These are phyloP conservation scores for Penicillium cosmopolitanum DNA, from an alignment of 495 filamentous ascomycete genomes.

Conservation along the genomic window DNA sequence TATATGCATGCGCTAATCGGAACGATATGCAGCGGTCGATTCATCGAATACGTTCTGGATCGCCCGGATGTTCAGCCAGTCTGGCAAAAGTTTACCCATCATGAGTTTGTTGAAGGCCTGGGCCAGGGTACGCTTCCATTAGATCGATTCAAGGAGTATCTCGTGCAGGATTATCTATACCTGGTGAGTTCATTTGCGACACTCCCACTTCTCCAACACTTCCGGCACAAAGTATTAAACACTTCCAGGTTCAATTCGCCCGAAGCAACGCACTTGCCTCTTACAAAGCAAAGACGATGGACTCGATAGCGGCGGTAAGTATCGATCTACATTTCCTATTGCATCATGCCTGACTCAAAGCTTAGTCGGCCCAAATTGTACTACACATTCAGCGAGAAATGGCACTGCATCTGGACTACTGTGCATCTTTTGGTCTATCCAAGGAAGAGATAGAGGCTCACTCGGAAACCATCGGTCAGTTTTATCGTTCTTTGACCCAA, in stretches of 20 bases:
- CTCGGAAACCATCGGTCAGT: conserved; percentile 71
- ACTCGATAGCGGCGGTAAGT: conserved; percentile 67
- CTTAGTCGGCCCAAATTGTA: conserved; percentile 70
- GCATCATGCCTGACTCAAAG: conserved; percentile 4
- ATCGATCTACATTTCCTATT: conserved; percentile 1
- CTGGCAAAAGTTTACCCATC: conserved; percentile 76
- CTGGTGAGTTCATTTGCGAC: conserved; percentile 57
- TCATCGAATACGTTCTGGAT: conserved; percentile 82
- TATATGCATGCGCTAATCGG: conserved; percentile 10
- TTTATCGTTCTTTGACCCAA: background rate
- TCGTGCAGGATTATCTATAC: conserved; percentile 89
- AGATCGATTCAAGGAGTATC: conserved; percentile 79
- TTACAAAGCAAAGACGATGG: conserved; percentile 77
- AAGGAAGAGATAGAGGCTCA: conserved; percentile 71
- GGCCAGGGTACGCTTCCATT: conserved; percentile 72
- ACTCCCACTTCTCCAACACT: background rate
- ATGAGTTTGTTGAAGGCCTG: conserved; percentile 78
- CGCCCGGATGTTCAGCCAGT: conserved; percentile 68
- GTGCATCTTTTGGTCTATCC: conserved; percentile 76
- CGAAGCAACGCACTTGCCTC: conserved; percentile 80
- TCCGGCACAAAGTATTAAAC: no score
- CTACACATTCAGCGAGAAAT: conserved; percentile 78
- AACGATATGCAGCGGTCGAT: conserved; percentile 61
- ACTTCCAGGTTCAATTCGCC: conserved; percentile 74
- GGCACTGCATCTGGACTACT: conserved; percentile 78